These are phyloP conservation scores for Leccinum pseudoinsigne DNA, from an alignment of 1,284 basidiomycete genomes.

Conservation along the genomic window DNA sequence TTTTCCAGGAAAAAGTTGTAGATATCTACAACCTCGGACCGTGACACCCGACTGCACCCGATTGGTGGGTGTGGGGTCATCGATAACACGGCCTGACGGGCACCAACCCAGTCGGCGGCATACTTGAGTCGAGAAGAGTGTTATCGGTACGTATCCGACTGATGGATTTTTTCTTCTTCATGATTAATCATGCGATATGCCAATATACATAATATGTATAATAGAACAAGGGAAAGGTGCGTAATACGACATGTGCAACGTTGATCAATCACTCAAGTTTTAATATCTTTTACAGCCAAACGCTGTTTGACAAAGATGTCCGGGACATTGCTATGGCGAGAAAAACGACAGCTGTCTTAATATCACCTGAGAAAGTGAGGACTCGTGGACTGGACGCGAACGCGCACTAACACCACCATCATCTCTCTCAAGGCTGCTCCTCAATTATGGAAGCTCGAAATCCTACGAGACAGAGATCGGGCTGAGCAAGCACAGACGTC, in stretches of 20 bases:
- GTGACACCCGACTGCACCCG: constrained; percentile 66
- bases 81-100: constrained; percentile 60
- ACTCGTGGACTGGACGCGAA: neutral
- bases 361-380: constrained; percentile 56
- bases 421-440: constrained; percentile 57
- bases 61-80: constrained; percentile 69
- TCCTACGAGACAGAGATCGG: constrained; percentile 50
- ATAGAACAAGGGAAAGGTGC: too few relatives aligned
- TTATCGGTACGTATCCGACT: too few relatives aligned
- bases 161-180: too few relatives aligned
- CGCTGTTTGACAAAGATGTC: constrained; percentile 66
- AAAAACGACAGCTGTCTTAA: constrained; percentile 59
- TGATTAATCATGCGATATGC: too few relatives aligned
- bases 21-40: constrained; percentile 62
- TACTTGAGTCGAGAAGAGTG: too few relatives aligned
- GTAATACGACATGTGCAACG: too few relatives aligned
- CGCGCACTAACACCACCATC: neutral
- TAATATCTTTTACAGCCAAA: too few relatives aligned
- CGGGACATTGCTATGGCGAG: constrained; percentile 68
- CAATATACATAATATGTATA: too few relatives aligned
- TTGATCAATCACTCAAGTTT: too few relatives aligned
- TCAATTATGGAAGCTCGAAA: constrained; percentile 75
- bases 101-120: too few relatives aligned
- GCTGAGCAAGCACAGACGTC: constrained; percentile 38
- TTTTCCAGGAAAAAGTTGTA: constrained; percentile 53